Conservation (phyloP, 805 yeast genomes). For the Zygosaccharomyces kombuchaensis region DNA sequence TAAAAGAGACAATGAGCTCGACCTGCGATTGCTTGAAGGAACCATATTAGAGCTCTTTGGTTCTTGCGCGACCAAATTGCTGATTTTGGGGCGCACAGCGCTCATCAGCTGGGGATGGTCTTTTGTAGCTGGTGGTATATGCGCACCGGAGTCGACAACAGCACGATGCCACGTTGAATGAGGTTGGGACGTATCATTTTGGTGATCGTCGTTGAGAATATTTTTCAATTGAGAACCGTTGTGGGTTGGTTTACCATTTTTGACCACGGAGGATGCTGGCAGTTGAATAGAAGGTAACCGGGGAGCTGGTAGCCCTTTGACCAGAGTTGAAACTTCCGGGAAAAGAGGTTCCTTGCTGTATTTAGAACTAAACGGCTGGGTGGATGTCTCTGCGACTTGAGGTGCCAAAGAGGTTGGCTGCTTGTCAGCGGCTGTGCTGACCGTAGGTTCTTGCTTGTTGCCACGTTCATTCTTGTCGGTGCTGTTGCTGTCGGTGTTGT, state of each 20-base stretch:
- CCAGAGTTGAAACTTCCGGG: conserved; percentile 20
- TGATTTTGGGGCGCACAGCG: conserved; percentile 10
- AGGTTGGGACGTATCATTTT: not conserved
- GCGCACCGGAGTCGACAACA: not conserved
- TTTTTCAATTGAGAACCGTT: conserved; percentile 6
- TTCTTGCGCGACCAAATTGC: conserved; percentile 13
- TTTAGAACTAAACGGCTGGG: conserved; percentile 20
- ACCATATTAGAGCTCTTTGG: conserved; percentile 7
- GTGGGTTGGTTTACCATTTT: conserved; percentile 1
- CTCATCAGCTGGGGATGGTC: conserved; percentile 6
- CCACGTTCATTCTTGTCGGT: too few species aligned
- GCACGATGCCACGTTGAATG: not conserved
- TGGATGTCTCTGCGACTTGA: not conserved
- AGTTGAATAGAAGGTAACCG: conserved; percentile 33
- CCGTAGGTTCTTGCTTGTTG: not conserved
- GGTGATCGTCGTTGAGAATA: conserved; percentile 8
- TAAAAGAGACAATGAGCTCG: conserved; percentile 15
- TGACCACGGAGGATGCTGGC: conserved; percentile 4
- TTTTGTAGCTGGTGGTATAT: not conserved
- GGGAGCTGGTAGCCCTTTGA: conserved; percentile 31
- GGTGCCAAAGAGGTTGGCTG: conserved; percentile 5
- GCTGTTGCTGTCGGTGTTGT: not conserved
- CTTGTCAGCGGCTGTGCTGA: not conserved
- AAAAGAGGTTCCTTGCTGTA: conserved; percentile 20
- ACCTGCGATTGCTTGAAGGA: conserved; percentile 10